Conservation (phyloP, 352 stramenopile genomes). For the Globisporangium echinulatum region DNA sequence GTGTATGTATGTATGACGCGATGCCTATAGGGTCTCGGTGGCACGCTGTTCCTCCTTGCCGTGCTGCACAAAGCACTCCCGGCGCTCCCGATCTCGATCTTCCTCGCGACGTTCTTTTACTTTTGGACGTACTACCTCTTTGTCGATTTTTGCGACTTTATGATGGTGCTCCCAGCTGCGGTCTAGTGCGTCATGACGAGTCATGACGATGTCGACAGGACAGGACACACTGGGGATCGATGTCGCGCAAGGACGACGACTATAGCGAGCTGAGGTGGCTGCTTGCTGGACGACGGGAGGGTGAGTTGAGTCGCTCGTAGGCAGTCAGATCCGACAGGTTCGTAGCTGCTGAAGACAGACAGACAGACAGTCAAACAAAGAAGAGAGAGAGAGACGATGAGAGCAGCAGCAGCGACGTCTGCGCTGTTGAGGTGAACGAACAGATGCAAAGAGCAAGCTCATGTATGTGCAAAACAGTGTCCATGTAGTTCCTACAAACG, state of each 20-base stretch:
- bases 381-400: not conserved
- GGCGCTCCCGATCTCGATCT: slow-evolving; percentile 94
- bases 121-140: slow-evolving; percentile 80
- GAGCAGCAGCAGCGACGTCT: too few relatives aligned
- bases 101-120: slow-evolving; percentile 77
- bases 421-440: not conserved
- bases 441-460: too few relatives aligned
- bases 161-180: slow-evolving; percentile 58
- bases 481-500: not conserved
- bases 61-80: slow-evolving; percentile 92
- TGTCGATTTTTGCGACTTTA: slow-evolving; percentile 78
- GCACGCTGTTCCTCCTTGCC: slow-evolving; percentile 93
- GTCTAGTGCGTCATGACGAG: slow-evolving; percentile 17
- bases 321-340: too few relatives aligned
- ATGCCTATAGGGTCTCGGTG: slow-evolving; percentile 72
- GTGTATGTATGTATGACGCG: slow-evolving; percentile 1
- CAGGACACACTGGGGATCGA: too few relatives aligned
- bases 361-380: not conserved
- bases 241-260: too few relatives aligned
- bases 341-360: not conserved
- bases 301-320: too few relatives aligned
- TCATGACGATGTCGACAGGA: not conserved
- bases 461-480: too few relatives aligned
- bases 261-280: too few relatives aligned
- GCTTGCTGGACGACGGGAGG: too few relatives aligned